phyloP scores from a whole-genome alignment of 768 basidiomycete genomes.

The Calocera viscosa region DNA sequence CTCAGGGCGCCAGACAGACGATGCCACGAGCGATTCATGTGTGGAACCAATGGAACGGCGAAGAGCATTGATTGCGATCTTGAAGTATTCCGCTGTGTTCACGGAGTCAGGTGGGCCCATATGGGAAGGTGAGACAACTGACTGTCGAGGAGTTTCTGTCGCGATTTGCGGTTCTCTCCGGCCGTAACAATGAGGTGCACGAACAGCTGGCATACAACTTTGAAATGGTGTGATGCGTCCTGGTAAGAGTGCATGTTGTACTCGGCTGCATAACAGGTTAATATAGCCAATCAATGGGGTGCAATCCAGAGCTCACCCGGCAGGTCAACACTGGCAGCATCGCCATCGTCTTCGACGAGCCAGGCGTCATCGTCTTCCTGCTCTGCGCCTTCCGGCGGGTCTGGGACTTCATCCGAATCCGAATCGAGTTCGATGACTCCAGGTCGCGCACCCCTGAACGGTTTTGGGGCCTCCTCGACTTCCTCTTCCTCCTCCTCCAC shows the following conservation, averaged over 20 bases:
- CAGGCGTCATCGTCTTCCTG: conserved; percentile 30
- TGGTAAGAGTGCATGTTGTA: conserved; percentile 74
- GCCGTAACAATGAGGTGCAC: conserved; percentile 64
- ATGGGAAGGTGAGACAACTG: conserved; percentile 13
- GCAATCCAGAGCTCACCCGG: conserved; percentile 29
- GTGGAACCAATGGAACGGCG: conserved; percentile 59
- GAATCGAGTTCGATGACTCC: conserved; percentile 33
- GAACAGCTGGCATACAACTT: conserved; percentile 76
- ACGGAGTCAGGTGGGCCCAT: not conserved
- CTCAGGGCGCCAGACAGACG: conserved; percentile 67
- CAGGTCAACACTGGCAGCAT: conserved; percentile 34
- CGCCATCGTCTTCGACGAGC: conserved; percentile 50
- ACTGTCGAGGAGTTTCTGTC: conserved; percentile 42
- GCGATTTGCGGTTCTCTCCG: conserved; percentile 37
- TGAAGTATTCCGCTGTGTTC: conserved; percentile 50
- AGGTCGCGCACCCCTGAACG: conserved; percentile 22
- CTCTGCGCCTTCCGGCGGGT: conserved; percentile 13
- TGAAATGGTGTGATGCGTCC: conserved; percentile 68
- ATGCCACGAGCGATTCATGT: conserved; percentile 62
- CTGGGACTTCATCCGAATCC: conserved; percentile 21
- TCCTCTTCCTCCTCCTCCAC: conserved; percentile 20
- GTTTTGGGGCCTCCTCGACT: conserved; percentile 22
- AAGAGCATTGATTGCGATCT: conserved; percentile 51
- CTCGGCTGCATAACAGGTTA: conserved; percentile 29
- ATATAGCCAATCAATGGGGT: conserved; percentile 12